Evolutionary conservation across 345 rosid species (phyloP).

Genomic region (Excoecaria cochinchinensis): DNA sequence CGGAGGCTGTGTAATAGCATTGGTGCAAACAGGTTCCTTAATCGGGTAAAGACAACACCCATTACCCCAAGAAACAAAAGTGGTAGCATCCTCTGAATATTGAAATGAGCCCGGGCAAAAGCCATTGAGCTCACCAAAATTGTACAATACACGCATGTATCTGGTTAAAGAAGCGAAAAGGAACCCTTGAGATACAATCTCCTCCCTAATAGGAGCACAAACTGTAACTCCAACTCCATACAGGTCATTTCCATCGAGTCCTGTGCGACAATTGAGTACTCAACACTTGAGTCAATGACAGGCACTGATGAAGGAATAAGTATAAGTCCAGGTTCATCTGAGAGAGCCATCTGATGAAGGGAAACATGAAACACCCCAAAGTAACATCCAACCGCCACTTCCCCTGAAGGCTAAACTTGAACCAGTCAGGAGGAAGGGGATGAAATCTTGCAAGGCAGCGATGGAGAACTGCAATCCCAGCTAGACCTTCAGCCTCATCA

Average conservation of each 20-base stretch:
- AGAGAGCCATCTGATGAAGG: slow-evolving; percentile 73
- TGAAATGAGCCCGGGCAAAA: slow-evolving; percentile 88
- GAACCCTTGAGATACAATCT: slow-evolving; percentile 86
- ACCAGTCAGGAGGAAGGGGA: slow-evolving; percentile 83
- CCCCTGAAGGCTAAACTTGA: slow-evolving; percentile 65
- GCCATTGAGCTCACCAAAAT: slow-evolving; percentile 80
- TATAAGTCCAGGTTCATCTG: slow-evolving; percentile 70
- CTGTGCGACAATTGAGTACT: slow-evolving; percentile 82
- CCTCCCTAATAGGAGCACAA: slow-evolving; percentile 92
- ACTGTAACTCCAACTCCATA: slow-evolving; percentile 77
- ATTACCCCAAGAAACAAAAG: slow-evolving; percentile 85
- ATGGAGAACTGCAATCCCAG: slow-evolving; percentile 76
- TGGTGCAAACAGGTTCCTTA: slow-evolving; percentile 73
- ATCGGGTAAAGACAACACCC: slow-evolving; percentile 76
- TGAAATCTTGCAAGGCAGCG: slow-evolving; percentile 75
- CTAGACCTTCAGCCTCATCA: slow-evolving; percentile 84
- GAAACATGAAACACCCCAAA: slow-evolving; percentile 86
- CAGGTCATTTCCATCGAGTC: slow-evolving; percentile 87
- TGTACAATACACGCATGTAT: slow-evolving; percentile 93
- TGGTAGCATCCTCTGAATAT: slow-evolving; percentile 88
- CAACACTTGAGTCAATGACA: slow-evolving; percentile 71
- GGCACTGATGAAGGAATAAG: slow-evolving; percentile 75
- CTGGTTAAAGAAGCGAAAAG: slow-evolving; percentile 85
- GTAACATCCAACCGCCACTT: slow-evolving; percentile 75
- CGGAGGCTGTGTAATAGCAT: slow-evolving; percentile 61